phyloP scores from a whole-genome alignment of 257 asterid species.

The Lycium ferocissimum region DNA sequence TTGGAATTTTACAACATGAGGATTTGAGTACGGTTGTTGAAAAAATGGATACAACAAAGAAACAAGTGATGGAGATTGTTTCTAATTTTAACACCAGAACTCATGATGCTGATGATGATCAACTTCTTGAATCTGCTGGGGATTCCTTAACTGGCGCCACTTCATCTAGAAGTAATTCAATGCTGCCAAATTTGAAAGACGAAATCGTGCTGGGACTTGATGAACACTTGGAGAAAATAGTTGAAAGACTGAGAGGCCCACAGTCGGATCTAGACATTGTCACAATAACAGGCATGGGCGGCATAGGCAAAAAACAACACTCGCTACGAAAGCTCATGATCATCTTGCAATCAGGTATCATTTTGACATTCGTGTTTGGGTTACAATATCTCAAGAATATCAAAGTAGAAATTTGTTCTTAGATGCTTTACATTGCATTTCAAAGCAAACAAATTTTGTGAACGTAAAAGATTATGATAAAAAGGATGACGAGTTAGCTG shows the following conservation, averaged over 20 bases:
- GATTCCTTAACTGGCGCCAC: background rate
- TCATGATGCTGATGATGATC: background rate
- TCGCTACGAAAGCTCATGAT: background rate
- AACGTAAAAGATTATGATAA: background rate
- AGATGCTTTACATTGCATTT: background rate
- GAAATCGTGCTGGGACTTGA: background rate
- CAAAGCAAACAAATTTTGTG: background rate
- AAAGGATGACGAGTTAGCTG: background rate
- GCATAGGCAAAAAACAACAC: slow-evolving; percentile 10
- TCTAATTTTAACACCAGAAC: background rate
- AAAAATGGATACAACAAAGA: too few relatives aligned
- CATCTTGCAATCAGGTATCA: background rate
- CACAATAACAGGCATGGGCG: background rate
- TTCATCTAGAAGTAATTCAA: background rate
- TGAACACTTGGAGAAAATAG: background rate
- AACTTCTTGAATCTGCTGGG: background rate
- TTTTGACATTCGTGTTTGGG: background rate
- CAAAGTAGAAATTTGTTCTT: background rate
- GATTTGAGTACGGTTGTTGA: too few relatives aligned
- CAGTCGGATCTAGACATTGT: background rate
- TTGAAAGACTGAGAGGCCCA: background rate
- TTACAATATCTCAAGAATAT: background rate
- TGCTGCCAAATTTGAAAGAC: background rate
- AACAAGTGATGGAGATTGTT: background rate
- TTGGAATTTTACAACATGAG: too few relatives aligned